Conservation (phyloP, 164 flowering plant species). For the Annona squamosa region DNA sequence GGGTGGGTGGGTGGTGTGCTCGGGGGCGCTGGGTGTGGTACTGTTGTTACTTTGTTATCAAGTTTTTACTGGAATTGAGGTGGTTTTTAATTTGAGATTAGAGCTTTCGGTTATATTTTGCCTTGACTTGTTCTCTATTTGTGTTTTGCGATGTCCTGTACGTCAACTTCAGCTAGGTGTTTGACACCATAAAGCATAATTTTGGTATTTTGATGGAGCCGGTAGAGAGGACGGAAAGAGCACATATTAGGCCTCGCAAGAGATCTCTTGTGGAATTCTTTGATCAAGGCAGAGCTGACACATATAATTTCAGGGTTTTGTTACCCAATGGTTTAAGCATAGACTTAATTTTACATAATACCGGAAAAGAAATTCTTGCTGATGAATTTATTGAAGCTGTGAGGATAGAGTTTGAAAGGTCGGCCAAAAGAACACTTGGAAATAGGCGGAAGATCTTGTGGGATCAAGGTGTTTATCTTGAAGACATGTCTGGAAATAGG, state of each 20-base stretch:
- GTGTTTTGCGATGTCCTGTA: too few species aligned
- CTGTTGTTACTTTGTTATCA: too few species aligned
- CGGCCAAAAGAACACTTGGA: conserved; percentile 2
- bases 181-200: too few species aligned
- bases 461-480: conserved; percentile 30
- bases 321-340: conserved; percentile 45
- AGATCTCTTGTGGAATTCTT: conserved; percentile 3
- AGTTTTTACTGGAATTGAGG: too few species aligned
- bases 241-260: conserved; percentile 5
- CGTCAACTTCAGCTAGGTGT: too few species aligned
- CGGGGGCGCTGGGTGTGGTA: too few species aligned
- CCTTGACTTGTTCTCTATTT: too few species aligned
- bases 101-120: too few species aligned
- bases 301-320: conserved; percentile 43
- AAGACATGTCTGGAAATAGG: conserved; percentile 33
- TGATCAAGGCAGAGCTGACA: conserved; percentile 13
- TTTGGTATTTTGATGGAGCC: neutral
- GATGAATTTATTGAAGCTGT: conserved; percentile 25
- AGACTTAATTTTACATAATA: conserved; percentile 19
- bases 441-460: conserved; percentile 32
- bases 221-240: conserved; percentile 4
- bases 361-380: conserved; percentile 18
- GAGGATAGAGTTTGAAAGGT: conserved; percentile 20
- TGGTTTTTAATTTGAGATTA: too few species aligned
- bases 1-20: too few species aligned